Conservation (phyloP, 345 rosid genomes). For the Pugionium dolabratum region DNA sequence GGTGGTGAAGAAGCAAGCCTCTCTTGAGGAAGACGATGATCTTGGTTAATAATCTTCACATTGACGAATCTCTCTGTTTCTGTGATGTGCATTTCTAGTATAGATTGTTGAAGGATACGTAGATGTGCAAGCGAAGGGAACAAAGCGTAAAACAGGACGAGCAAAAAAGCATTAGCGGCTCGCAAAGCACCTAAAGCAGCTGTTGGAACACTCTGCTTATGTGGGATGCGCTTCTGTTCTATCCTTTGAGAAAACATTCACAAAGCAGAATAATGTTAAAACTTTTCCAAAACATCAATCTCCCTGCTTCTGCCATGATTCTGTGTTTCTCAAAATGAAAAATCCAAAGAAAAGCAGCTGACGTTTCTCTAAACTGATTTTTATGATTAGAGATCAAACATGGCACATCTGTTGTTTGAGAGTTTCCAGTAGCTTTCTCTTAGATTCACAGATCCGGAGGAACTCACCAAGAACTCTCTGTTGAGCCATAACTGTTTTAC, state of each 20-base stretch:
- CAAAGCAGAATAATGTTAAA: neutral
- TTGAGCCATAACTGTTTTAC: conserved; percentile 56
- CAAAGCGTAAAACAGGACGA: conserved; percentile 84
- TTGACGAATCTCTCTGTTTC: neutral
- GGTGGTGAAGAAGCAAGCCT: conserved; percentile 80
- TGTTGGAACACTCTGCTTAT: conserved; percentile 38
- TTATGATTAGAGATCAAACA: conserved; percentile 14
- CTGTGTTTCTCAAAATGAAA: conserved; percentile 10
- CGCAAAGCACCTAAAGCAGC: conserved; percentile 67
- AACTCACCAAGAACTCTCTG: conserved; percentile 48
- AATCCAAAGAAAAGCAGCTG: neutral
- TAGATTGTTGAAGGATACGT: conserved; percentile 50
- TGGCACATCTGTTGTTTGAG: conserved; percentile 64
- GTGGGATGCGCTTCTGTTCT: conserved; percentile 89
- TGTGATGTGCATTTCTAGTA: neutral
- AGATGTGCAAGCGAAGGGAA: conserved; percentile 74
- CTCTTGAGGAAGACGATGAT: conserved; percentile 90
- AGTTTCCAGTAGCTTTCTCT: conserved; percentile 52
- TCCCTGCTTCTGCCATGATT: conserved; percentile 11
- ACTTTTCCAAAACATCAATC: conserved; percentile 13
- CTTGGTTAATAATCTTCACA: conserved; percentile 43
- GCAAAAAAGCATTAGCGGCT: conserved; percentile 87
- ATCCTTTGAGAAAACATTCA: conserved; percentile 58
- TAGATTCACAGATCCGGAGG: conserved; percentile 66
- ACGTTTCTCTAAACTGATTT: neutral